Evolutionary conservation across 1,284 basidiomycete genomes (phyloP).

Genomic region (Vanrija humicola): DNA sequence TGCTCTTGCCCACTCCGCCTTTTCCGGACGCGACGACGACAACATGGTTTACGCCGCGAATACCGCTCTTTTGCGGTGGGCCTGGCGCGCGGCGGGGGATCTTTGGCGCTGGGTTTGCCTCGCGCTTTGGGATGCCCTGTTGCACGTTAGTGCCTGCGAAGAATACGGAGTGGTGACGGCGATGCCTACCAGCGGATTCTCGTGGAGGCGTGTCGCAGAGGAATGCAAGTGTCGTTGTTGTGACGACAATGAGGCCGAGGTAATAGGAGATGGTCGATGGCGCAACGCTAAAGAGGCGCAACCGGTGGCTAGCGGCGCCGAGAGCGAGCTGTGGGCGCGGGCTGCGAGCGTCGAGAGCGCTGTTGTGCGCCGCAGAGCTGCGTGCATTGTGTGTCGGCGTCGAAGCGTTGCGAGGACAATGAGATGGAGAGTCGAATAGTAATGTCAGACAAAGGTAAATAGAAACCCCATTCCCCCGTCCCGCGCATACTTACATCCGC

Average conservation of each 20-base stretch:
- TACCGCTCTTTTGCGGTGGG: slow-evolving; percentile 51
- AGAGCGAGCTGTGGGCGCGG: too few species aligned
- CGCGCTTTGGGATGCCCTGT: slow-evolving; percentile 44
- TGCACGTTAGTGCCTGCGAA: not conserved
- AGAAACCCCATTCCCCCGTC: too few species aligned
- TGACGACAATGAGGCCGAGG: too few species aligned
- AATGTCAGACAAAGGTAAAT: too few species aligned
- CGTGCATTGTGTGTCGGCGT: not conserved
- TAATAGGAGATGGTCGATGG: not conserved
- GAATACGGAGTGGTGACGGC: not conserved
- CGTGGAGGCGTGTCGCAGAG: slow-evolving; percentile 17
- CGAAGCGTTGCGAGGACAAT: too few species aligned
- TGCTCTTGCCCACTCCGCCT: slow-evolving; percentile 96
- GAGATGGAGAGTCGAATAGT: too few species aligned
- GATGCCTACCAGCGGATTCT: slow-evolving; percentile 37
- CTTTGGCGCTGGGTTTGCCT: slow-evolving; percentile 44
- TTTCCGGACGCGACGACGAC: slow-evolving; percentile 90
- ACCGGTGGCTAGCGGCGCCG: not conserved
- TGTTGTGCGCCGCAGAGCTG: not conserved
- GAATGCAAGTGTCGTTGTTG: not conserved
- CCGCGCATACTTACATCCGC: too few species aligned
- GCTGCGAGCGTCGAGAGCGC: too few species aligned
- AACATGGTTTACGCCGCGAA: slow-evolving; percentile 57
- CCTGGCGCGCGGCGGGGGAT: slow-evolving; percentile 46
- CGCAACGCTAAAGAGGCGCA: not conserved